Base-by-base conservation (phyloP, 106 monocot species). In the Allium fistulosum region DNA sequence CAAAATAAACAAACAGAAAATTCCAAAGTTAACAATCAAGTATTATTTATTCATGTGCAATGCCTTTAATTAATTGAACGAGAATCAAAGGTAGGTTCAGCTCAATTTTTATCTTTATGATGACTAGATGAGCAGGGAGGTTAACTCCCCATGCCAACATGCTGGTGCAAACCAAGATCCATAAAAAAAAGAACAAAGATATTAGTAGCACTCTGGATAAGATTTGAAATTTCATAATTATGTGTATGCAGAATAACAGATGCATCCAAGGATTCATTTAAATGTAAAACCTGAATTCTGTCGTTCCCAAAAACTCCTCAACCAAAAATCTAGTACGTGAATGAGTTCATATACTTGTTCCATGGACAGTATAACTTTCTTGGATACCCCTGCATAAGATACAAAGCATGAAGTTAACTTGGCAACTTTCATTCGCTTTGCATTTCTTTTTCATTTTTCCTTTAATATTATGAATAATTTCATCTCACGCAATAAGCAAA, bases 131-230 rank as follows among this genome's bases (percentile, higher is more conserved):
- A 80, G 95, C 95, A 51, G 95, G 95, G 76, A 96, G 91, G 70
- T 96, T 96, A 57, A 96, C 91, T 70, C 95, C 95, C 95, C 91
- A 96, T 67, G 95, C 95, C 61, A 96, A 69, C 26, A 91, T 96
- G 71, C 95, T 96, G n/a, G 95, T 96, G 70, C 91, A 91, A 62
- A 96, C 83, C 26, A 96, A 69, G 59, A 96, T 76, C 95, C 91
- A 71, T 65, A 8, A 53, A 74, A 27, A 14, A 22, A 22, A 22
- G 22, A 74, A 27, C 11, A 22, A 22, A 22, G 22, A 22, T 22
- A 22, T 22, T 22, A 22, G 22, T 22, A 22, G 22, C 22, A 22
- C 22, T 22, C 22, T 22, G 22, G 22, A 22, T 22, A 22, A 22
- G 22, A 22, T 22, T 22, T 22, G 7, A 51, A 7, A 67, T 59